Base-by-base conservation (phyloP, 2,329 filamentous ascomycete species). In the Ophiostoma quercus region DNA sequence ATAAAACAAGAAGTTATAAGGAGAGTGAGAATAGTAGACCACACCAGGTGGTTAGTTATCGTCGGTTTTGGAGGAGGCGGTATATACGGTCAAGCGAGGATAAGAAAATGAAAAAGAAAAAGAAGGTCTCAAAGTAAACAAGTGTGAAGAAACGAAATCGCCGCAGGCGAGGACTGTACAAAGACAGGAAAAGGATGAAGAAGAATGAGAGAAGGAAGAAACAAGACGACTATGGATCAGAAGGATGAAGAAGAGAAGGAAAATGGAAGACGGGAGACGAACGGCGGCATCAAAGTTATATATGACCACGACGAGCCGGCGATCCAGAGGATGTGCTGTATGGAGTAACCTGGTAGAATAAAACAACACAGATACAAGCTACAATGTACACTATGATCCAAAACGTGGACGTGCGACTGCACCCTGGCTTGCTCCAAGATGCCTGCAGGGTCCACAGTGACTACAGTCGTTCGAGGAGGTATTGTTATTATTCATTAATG, bases 21-120 rank as follows among this genome's bases (percentile, higher is more conserved):
- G 32, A 29, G 72, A 68, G 19, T 57, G 51, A 62, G 22, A 16
- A 39, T 60, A 7, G 67, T 68, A 62, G 14, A 39, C 60, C 60
- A 65, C 60, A 65, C 60, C 60, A 65, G 60, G 60, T 65, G 60
- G 60, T 22, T 32, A 62, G 57, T 34, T 62, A 57, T 54, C n/a
- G 22, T 39, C n/a, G 34, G 8, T n/a, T n/a, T 47, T 39, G 57
- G 14, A 34, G 8, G 34, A 22, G n/a, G 3, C n/a, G 22, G 51
- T 57, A 57, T 57, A 57, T 57, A 57, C 62, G 19, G 66, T 34
- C 34, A 63, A 66, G 66, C 66, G 66, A 32, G 41, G 62, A 68
- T 47, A 66, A 43, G 57, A 19, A 68, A 60, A 60, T 54, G 66
- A 34, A 68, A 12, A 29, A 14, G 68, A 43, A 63, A 67, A 51